Evolutionary conservation across 441 rosid species (phyloP).

Genomic region (Daphne laureola): DNA sequence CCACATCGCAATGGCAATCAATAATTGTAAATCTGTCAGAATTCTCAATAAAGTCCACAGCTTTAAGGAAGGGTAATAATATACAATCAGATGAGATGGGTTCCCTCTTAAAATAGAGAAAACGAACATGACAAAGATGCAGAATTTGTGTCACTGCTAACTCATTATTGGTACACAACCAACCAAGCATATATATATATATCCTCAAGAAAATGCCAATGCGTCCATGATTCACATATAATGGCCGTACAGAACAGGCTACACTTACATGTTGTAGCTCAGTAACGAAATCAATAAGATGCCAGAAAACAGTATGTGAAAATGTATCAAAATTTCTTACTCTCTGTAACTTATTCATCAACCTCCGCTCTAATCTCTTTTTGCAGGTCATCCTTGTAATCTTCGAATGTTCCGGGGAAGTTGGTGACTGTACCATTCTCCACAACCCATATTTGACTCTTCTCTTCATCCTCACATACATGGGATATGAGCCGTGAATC

Average conservation of each 20-base stretch:
- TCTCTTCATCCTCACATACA: conserved; percentile 79
- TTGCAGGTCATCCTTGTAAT: conserved; percentile 76
- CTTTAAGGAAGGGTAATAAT: too few relatives aligned
- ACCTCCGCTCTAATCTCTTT: conserved; percentile 81
- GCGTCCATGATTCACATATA: conserved; percentile 6
- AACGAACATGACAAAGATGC: too few relatives aligned
- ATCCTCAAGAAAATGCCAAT: too few relatives aligned
- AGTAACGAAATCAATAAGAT: not conserved
- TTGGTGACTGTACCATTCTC: conserved; percentile 61
- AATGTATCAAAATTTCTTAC: conserved; percentile 2
- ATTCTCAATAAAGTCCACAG: too few relatives aligned
- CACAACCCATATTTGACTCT: conserved; percentile 80
- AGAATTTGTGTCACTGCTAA: too few relatives aligned
- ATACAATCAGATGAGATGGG: too few relatives aligned
- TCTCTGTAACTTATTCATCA: conserved; percentile 58
- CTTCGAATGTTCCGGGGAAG: conserved; percentile 66
- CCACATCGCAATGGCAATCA: too few relatives aligned
- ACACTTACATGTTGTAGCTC: not conserved
- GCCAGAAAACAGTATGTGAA: not conserved
- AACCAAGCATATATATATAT: too few relatives aligned
- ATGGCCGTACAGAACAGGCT: conserved; percentile 4
- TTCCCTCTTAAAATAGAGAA: too few relatives aligned
- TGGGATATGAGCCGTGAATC: conserved; percentile 88
- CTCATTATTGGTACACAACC: too few relatives aligned
- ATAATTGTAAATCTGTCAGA: too few relatives aligned